These are phyloP conservation scores for Athelia sp. DNA, from an alignment of 1,284 basidiomycete species.

Conservation along the genomic window DNA sequence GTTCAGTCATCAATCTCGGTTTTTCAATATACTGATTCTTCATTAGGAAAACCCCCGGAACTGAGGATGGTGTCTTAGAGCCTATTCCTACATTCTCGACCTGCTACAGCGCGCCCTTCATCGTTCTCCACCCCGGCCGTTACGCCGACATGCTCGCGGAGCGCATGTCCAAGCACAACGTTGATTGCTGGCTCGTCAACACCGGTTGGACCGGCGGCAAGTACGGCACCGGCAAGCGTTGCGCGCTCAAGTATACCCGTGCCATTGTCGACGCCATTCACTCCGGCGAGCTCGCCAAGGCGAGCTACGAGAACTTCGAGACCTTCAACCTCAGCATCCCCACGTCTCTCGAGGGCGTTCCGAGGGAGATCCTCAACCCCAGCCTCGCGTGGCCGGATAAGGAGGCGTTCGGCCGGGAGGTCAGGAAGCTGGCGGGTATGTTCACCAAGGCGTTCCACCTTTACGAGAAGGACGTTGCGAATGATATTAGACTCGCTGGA, in stretches of 20 bases:
- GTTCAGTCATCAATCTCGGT: conserved; percentile 17
- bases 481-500: conserved; percentile 75
- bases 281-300: conserved; percentile 84
- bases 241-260: conserved; percentile 93
- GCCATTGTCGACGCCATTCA: conserved; percentile 97
- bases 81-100: conserved; percentile 99
- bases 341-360: conserved; percentile 76
- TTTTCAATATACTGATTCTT: conserved; percentile 5
- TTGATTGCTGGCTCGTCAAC: conserved; percentile 99
- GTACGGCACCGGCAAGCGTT: conserved; percentile 88
- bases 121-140: conserved; percentile 91
- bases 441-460: conserved; percentile 89
- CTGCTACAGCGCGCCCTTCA: conserved; percentile 98
- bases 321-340: conserved; percentile 83
- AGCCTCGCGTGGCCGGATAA: conserved; percentile 80
- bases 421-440: conserved; percentile 85
- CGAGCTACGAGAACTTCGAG: conserved; percentile 83
- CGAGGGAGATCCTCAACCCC: conserved; percentile 86
- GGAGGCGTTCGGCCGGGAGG: conserved; percentile 81
- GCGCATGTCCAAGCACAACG: conserved; percentile 88
- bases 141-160: conserved; percentile 98
- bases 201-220: conserved; percentile 98
- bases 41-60: conserved; percentile 86
- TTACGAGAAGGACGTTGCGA: conserved; percentile 81
- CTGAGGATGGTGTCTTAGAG: conserved; percentile 96